A percentile compares a stretch with the other conserved stretches of the same genome.
Evolutionary conservation across 192 early-diverging fungal species (phyloP).

Genomic region (Backusella tarrabulga): DNA sequence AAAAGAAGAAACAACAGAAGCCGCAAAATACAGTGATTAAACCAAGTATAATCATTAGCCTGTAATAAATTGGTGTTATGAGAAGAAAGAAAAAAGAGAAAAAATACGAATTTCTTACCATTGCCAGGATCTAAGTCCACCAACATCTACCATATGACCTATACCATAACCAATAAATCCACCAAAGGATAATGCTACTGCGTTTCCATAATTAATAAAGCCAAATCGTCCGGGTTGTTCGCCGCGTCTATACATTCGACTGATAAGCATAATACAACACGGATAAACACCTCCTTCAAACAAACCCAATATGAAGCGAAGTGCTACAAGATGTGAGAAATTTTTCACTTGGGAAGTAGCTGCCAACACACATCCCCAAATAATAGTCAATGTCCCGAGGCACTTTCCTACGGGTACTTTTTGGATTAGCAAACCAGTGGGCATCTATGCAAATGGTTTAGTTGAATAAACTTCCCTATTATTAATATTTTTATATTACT

Average conservation of each 20-base stretch:
- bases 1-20: slow-evolving; percentile 15
- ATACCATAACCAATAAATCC: slow-evolving; percentile 28
- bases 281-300: slow-evolving; percentile 32
- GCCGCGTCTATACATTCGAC: slow-evolving; percentile 21
- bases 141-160: slow-evolving; percentile 17
- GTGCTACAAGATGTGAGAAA: slow-evolving; percentile 10
- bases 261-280: slow-evolving; percentile 11
- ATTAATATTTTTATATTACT: neutral
- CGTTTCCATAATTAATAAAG: slow-evolving; percentile 15
- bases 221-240: slow-evolving; percentile 17
- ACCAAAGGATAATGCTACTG: slow-evolving; percentile 17
- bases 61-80: neutral
- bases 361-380: slow-evolving; percentile 27
- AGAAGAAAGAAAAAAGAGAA: neutral
- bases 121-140: slow-evolving; percentile 20
- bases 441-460: neutral
- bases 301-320: slow-evolving; percentile 27
- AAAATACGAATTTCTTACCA: slow-evolving; percentile 3
- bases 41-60: slow-evolving; percentile 33
- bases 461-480: neutral
- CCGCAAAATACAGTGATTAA: slow-evolving; percentile 15
- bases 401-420: slow-evolving; percentile 14
- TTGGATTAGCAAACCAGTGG: slow-evolving; percentile 15
- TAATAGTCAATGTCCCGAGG: neutral
- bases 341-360: slow-evolving; percentile 6